Evolutionary conservation across 139 green algal species (phyloP).

Genomic region (Micractinium conductrix): DNA sequence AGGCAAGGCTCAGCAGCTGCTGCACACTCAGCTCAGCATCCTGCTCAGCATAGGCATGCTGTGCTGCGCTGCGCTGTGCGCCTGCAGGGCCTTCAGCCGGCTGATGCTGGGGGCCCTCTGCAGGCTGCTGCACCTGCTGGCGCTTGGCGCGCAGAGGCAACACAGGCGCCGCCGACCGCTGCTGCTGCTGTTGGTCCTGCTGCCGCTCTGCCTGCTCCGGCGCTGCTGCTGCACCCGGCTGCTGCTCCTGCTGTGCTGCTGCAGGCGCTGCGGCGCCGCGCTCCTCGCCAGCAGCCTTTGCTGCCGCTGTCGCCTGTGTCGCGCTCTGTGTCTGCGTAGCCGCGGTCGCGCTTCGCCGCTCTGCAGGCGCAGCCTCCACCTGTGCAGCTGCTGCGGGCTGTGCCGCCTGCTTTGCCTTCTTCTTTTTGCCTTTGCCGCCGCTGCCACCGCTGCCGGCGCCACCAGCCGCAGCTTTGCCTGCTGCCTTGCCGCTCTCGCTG

Average conservation of each 20-base stretch:
- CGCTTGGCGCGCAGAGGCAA: neutral
- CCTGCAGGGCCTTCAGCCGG: neutral
- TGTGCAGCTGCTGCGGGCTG: neutral
- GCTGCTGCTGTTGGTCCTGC: neutral
- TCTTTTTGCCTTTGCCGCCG: conserved; percentile 35
- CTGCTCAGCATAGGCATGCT: neutral
- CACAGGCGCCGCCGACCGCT: neutral
- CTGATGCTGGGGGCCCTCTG: neutral
- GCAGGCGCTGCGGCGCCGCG: neutral
- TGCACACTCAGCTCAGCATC: neutral
- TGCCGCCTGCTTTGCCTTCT: conserved; percentile 54
- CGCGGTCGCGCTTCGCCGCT: neutral
- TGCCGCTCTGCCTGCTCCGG: neutral
- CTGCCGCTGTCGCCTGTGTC: neutral
- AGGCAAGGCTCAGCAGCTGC: neutral
- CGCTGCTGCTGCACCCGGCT: neutral
- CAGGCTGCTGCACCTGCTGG: neutral
- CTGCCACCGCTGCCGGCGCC: neutral
- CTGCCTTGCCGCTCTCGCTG: no score
- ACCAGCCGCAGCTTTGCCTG: neutral
- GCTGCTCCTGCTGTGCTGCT: conserved; percentile 2
- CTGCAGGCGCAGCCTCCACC: neutral
- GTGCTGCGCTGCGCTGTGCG: neutral
- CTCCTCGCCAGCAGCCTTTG: neutral
- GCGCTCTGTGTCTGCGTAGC: neutral